Base-by-base conservation (phyloP, 164 flowering plant species). In the Saururus chinensis region DNA sequence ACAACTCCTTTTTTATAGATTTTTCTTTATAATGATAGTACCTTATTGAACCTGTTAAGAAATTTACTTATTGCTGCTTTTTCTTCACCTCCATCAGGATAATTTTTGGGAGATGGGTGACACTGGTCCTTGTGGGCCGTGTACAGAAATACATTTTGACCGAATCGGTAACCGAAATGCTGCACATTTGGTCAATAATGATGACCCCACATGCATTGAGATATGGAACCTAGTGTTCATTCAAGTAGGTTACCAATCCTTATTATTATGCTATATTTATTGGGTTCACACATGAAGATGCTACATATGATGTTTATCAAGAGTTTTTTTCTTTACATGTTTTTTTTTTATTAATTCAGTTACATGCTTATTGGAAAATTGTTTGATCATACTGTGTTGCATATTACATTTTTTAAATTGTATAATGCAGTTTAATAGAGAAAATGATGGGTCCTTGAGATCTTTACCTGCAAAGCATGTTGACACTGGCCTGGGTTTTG, bases 91-190 rank as follows among this genome's bases (percentile, higher is more conserved):
- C 40, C 52, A 16, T 35, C 68, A 93, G 99, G 99, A 95, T 67
- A 95, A 95, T 69, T 95, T 95, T 59, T 95, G 97, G 99, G 99
- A 95, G 85, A 95, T 95, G 97, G 97, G 99, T 63, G 99, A 91
- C 68, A 87, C 97, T 53, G 99, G 99, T 66, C 99, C 99, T 55
- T 89, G 97, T 77, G 99, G 99, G 20, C 99, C 99, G 26, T 91
- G 96, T 74, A 87, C 96, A 19, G 99, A 95, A 73, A 88, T 95
- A 23, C 99, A 95, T 73, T 91, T 81, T 76, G 97, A 95, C 72
- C 83, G 99, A 72, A 71, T 87, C 72, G 97, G 99, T 16, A 74
- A 77, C 54, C 81, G 96, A 17, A 92, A 95, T 80, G 96, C 93
- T 64, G 80, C 92, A 24, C 62, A 80, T 11, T 74, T 91, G 75